These are phyloP conservation scores for Botrytis porri DNA, from an alignment of 2,329 filamentous ascomycete genomes.

Conservation along the genomic window DNA sequence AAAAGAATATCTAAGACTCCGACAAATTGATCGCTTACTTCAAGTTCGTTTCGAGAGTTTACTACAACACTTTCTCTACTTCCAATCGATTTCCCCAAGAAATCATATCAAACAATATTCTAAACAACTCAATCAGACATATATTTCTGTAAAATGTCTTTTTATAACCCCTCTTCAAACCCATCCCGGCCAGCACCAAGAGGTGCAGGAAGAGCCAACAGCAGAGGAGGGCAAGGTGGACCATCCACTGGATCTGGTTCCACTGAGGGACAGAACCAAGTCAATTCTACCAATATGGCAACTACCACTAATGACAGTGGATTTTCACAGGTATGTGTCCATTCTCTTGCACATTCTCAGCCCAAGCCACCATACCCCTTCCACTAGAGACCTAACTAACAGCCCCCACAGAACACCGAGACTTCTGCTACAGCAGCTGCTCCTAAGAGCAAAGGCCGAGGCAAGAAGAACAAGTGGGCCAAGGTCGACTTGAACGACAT, in stretches of 20 bases:
- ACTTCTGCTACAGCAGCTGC: accelerated
- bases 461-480: not conserved
- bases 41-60: not conserved
- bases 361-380: accelerated
- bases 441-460: not conserved
- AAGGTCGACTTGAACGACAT: not conserved
- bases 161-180: not conserved
- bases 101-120: not conserved
- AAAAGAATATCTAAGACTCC: not conserved
- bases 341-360: no score
- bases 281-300: not conserved
- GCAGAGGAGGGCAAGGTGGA: not conserved
- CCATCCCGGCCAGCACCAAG: not conserved
- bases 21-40: not conserved
- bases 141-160: not conserved
- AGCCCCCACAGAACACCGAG: not conserved
- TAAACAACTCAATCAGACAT: accelerated
- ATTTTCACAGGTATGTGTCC: not conserved
- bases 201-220: accelerated
- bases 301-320: not conserved
- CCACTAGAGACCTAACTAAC: not conserved
- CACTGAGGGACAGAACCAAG: not conserved
- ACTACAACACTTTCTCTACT: not conserved
- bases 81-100: accelerated
- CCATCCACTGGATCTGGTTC: not conserved